Conservation (phyloP, 2,329 filamentous ascomycete species). For the Botrytis fragariae region DNA sequence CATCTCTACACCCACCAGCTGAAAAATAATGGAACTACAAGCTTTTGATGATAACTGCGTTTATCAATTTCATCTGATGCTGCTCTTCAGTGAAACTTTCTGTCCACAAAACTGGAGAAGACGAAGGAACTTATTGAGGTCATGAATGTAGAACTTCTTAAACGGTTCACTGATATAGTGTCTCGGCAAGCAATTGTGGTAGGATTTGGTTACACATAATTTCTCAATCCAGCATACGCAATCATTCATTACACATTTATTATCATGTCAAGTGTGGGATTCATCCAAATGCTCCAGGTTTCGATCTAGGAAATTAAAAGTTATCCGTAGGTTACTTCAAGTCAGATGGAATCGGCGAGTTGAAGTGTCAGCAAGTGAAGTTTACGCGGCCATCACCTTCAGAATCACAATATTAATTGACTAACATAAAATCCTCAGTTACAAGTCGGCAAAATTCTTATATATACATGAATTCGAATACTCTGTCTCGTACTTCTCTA, state of each 20-base stretch:
- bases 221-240: not conserved
- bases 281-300: rapidly evolving
- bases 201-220: not conserved
- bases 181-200: not conserved
- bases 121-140: not conserved
- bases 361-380: rapidly evolving
- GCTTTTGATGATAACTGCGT: not conserved
- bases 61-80: not conserved
- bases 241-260: not conserved
- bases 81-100: not conserved
- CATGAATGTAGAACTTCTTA: not conserved
- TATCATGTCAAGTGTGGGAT: not conserved
- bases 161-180: not conserved
- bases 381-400: too few relatives aligned
- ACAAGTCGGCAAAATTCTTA: too few relatives aligned
- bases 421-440: not conserved
- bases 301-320: not conserved
- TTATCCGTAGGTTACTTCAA: not conserved
- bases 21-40: not conserved
- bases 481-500: not conserved
- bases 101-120: not conserved
- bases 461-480: not conserved
- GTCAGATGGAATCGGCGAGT: not conserved
- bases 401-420: not conserved
- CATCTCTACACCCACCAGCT: not conserved